phyloP scores from a whole-genome alignment of 164 flowering plant species.

The Liquidambar formosana region DNA sequence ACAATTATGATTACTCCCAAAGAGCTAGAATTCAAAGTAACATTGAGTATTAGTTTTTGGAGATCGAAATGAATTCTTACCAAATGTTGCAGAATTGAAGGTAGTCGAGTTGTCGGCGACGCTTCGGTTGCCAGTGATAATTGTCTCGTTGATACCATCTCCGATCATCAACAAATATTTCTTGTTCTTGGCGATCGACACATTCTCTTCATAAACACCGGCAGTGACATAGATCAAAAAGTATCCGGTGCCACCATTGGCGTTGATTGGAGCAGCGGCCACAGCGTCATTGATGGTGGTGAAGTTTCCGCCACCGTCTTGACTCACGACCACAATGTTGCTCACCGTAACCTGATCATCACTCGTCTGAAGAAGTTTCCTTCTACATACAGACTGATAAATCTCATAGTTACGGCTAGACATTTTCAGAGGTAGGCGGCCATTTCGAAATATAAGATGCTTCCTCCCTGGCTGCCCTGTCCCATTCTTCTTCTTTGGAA shows the following conservation, averaged over 20 bases:
- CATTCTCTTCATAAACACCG: slow-evolving; percentile 58
- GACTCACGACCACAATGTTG: slow-evolving; percentile 37
- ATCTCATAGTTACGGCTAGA: too few relatives aligned
- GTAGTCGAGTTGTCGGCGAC: slow-evolving; percentile 68
- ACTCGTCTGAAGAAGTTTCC: slow-evolving; percentile 17
- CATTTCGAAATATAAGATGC: too few relatives aligned
- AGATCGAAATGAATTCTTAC: slow-evolving; percentile 26
- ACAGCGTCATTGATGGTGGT: slow-evolving; percentile 56
- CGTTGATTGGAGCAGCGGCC: slow-evolving; percentile 38
- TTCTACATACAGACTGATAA: slow-evolving; percentile 1
- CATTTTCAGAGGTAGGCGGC: too few relatives aligned
- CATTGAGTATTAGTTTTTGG: not conserved
- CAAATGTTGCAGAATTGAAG: slow-evolving; percentile 62
- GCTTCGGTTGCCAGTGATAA: slow-evolving; percentile 67
- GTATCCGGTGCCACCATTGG: slow-evolving; percentile 21
- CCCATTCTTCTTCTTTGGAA: not conserved
- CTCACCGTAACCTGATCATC: slow-evolving; percentile 25
- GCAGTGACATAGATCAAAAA: slow-evolving; percentile 41
- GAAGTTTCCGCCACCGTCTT: slow-evolving; percentile 53
- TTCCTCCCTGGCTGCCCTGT: too few relatives aligned
- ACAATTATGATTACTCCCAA: not conserved
- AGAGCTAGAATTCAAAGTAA: not conserved
- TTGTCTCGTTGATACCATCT: slow-evolving; percentile 57
- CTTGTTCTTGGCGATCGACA: slow-evolving; percentile 38
- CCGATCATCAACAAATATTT: slow-evolving; percentile 51